A percentile compares a stretch with the other conserved stretches of the same genome.
phyloP scores from a whole-genome alignment of 2,329 filamentous ascomycete species.

The Aspergillus fumigatiaffinis region DNA sequence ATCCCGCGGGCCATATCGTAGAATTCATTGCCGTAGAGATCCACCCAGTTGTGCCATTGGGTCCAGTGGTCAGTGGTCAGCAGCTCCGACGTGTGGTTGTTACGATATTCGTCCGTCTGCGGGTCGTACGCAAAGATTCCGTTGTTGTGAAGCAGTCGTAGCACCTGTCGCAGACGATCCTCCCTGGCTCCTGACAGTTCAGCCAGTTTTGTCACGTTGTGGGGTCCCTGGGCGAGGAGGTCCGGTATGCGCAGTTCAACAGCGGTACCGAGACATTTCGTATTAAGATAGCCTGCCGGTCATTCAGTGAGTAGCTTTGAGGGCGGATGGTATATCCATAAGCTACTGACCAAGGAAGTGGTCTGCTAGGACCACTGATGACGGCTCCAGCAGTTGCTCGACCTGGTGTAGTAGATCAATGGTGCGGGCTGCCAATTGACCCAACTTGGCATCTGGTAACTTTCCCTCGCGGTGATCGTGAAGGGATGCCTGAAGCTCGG shows the following conservation, averaged over 20 bases:
- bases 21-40: slow-evolving; percentile 43
- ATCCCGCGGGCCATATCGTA: slow-evolving; percentile 44
- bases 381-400: slow-evolving; percentile 17
- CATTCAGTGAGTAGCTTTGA: background rate
- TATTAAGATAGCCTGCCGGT: slow-evolving; percentile 2
- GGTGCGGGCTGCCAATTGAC: background rate
- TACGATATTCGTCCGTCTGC: slow-evolving; percentile 20
- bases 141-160: slow-evolving; percentile 1
- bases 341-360: slow-evolving; percentile 20
- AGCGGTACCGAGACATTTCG: slow-evolving; percentile 19
- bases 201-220: slow-evolving; percentile 14
- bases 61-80: slow-evolving; percentile 41
- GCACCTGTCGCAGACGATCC: slow-evolving; percentile 1
- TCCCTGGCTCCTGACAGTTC: slow-evolving; percentile 3
- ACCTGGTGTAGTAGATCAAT: background rate
- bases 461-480: background rate
- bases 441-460: background rate
- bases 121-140: slow-evolving; percentile 1
- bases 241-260: slow-evolving; percentile 31
- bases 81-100: slow-evolving; percentile 34
- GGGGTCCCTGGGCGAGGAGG: slow-evolving; percentile 18
- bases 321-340: background rate
- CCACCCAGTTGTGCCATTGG: slow-evolving; percentile 44
- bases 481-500: background rate
- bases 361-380: slow-evolving; percentile 22